Conservation (phyloP, 345 rosid species). For the Aegle marmelos region DNA sequence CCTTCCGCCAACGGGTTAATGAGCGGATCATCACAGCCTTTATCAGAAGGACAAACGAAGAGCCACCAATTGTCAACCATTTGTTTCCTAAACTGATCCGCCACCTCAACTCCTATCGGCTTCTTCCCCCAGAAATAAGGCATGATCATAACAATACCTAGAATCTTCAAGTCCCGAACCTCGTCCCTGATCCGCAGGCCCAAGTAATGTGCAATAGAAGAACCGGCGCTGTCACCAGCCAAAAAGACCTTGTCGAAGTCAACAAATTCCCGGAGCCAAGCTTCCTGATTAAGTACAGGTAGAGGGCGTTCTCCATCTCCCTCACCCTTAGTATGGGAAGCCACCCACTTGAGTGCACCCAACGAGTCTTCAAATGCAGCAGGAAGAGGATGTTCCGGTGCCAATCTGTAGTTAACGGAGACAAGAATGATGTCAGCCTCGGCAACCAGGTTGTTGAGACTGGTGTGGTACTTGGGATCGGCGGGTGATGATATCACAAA, state of each 20-base stretch:
- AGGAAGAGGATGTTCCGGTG: constrained; percentile 76
- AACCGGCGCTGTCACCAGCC: constrained; percentile 77
- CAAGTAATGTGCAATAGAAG: constrained; percentile 66
- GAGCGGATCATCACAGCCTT: constrained; percentile 70
- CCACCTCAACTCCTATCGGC: constrained; percentile 56
- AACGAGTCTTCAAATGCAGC: constrained; percentile 69
- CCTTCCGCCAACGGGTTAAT: constrained; percentile 71
- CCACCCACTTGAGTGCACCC: constrained; percentile 57
- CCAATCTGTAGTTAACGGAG: constrained; percentile 66
- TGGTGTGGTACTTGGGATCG: constrained; percentile 57
- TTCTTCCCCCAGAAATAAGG: constrained; percentile 70
- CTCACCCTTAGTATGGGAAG: constrained; percentile 22
- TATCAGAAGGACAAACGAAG: constrained; percentile 60
- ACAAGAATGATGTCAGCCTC: constrained; percentile 53
- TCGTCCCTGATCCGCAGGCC: constrained; percentile 33
- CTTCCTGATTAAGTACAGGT: not conserved
- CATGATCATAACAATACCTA: constrained; percentile 64
- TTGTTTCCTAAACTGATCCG: constrained; percentile 38
- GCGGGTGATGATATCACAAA: constrained; percentile 55
- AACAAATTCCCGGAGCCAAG: constrained; percentile 54
- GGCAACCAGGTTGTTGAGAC: constrained; percentile 55
- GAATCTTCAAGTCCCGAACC: constrained; percentile 28
- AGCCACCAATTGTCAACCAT: constrained; percentile 85
- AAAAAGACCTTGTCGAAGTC: constrained; percentile 46
- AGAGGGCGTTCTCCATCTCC: not conserved